Evolutionary conservation across 2,329 filamentous ascomycete species (phyloP).

Genomic region (Exophiala calicioides): DNA sequence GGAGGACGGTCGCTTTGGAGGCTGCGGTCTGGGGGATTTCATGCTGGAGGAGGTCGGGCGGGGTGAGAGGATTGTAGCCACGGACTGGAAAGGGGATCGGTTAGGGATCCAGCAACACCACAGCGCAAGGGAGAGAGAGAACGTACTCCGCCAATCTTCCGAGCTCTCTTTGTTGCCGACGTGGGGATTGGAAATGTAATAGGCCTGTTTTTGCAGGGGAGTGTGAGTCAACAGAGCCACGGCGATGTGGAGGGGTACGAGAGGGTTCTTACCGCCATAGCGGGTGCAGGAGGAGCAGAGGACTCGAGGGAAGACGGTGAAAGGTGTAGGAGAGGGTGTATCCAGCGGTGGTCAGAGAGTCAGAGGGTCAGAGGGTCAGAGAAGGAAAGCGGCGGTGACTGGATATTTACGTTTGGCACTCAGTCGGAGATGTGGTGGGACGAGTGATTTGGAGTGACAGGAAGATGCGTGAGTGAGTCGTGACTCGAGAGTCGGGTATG

Average conservation of each 20-base stretch:
- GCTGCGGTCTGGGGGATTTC: conserved; percentile 67
- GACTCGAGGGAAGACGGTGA: no score
- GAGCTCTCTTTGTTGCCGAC: conserved; percentile 72
- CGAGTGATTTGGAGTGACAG: no score
- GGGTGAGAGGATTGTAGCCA: conserved; percentile 90
- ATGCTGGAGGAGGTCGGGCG: conserved; percentile 79
- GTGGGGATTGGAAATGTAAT: conserved; percentile 76
- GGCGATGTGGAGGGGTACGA: no score
- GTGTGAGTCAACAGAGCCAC: conserved; percentile 5
- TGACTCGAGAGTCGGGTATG: no score
- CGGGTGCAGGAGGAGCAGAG: no score
- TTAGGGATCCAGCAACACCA: background rate
- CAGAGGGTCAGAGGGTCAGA: background rate
- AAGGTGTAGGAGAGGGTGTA: no score
- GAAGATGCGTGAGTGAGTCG: no score
- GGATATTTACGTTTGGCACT: no score
- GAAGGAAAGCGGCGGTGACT: no score
- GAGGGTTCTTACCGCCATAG: no score
- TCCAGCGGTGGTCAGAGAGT: no score
- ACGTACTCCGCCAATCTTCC: conserved; percentile 81
- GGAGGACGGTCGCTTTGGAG: conserved; percentile 46
- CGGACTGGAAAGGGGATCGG: conserved; percentile 61
- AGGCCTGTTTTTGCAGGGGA: conserved; percentile 46
- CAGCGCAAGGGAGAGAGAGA: background rate
- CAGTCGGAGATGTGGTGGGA: no score